phyloP scores from a whole-genome alignment of 225 moss, liverwort and hornwort species.

The Bryoerythrophyllum caledonicum region DNA sequence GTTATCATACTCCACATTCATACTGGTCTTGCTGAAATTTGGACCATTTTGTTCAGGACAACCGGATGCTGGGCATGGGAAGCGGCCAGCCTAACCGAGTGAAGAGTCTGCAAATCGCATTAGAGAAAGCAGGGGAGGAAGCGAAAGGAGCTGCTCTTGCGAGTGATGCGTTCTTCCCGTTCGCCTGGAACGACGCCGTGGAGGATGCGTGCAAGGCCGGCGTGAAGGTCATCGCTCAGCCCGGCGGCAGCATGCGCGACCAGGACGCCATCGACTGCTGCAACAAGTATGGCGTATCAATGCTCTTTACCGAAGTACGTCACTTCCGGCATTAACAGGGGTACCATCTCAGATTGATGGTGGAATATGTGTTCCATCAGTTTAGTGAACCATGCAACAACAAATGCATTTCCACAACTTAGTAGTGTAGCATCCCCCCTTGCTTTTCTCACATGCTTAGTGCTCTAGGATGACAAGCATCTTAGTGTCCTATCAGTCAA shows the following conservation, averaged over 20 bases:
- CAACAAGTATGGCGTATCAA: conserved; percentile 92
- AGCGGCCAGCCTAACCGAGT: conserved; percentile 99
- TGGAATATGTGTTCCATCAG: not conserved
- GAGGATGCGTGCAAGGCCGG: conserved; percentile 99
- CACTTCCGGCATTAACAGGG: conserved; percentile 82
- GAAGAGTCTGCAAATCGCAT: conserved; percentile 86
- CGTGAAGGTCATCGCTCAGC: conserved; percentile 95
- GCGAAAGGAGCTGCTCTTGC: conserved; percentile 77
- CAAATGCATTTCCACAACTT: conserved; percentile 21
- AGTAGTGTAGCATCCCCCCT: conserved; percentile 17
- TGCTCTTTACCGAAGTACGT: conserved; percentile 88
- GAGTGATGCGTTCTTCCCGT: conserved; percentile 97
- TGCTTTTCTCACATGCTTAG: conserved; percentile 9
- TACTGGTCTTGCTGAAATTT: too few relatives aligned
- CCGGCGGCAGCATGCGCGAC: conserved; percentile 92
- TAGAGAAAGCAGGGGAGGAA: conserved; percentile 86
- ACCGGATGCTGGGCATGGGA: conserved; percentile 96
- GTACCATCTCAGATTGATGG: conserved; percentile 9
- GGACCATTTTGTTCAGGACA: conserved; percentile 49
- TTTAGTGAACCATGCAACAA: conserved; percentile 6
- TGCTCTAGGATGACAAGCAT: conserved; percentile 27
- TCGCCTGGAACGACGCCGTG: conserved; percentile 98
- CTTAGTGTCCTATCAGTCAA: conserved; percentile 21
- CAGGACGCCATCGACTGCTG: conserved; percentile 97
- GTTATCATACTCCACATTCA: too few relatives aligned